Evolutionary conservation across 2,329 filamentous ascomycete species (phyloP), one percentile per base, ranked within the genome.

Genomic region (Clarireedia homoeocarpa): DNA sequence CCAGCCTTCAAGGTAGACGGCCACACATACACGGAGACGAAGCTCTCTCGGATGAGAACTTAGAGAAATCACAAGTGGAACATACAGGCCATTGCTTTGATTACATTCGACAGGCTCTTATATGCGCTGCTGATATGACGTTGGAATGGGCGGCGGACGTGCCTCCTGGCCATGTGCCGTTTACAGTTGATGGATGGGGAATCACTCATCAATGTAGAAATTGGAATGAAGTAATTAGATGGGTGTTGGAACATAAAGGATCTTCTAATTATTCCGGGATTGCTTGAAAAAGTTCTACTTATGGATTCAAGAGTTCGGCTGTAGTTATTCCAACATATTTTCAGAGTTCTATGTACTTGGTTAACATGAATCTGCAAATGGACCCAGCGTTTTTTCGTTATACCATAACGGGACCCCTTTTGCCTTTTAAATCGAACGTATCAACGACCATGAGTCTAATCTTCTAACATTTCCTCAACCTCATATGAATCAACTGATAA

Each of bases 51-150:
- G 23, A 46, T 17, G 15, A 34, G 26, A 14, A 6, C 7, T 38
- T 48, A 1, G 44, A 48, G 9, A n/a, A 48, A 30, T 54, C 51
- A 3, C 26, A 42, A 6, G 20, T 4, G 14, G 23, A 45, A 36
- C 26, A 55, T 14, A 38, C 20, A 20, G 48, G 39, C 1, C 54
- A 56, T 6, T 56, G 54, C n/a, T 56, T 56, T 24, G 54, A 56
- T 30, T 56, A 56, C 34, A 6, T 53, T 26, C 54, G 54, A 17
- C 55, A 57, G n/a, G 36, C 42, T 23, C 47, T 57, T 15, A 56
- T 56, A 36, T 56, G 54, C 23, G 51, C 54, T 27, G 54, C 42
- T 6, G 54, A 56, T 48, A 48, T 56, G 54, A 53, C 48, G 6
- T 14, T 56, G 3, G 54, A 56, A 30, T 55, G 48, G 48, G 46